Conservation (phyloP, 257 asterid genomes). For the Vinca minor region DNA sequence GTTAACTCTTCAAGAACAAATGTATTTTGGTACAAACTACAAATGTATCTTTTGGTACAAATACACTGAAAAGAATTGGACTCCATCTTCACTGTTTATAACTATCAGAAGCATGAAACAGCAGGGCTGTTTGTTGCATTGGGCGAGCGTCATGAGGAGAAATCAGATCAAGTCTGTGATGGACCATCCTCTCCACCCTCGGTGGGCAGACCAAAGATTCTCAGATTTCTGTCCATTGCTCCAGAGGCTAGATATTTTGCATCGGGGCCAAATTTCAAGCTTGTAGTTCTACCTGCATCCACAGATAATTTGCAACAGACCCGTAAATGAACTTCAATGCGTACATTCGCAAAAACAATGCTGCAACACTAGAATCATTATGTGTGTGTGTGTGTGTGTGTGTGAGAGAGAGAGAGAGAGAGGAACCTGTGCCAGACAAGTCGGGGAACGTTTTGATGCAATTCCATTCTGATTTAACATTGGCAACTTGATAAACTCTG, state of each 20-base stretch:
- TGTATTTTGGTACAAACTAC: too few species aligned
- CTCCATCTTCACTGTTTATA: not conserved
- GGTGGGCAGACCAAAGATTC: constrained; percentile 79
- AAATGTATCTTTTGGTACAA: too few species aligned
- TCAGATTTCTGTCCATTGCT: constrained; percentile 85
- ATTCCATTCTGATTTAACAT: constrained; percentile 86
- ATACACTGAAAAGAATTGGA: not conserved
- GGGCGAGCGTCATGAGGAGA: too few species aligned
- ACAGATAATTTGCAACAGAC: not conserved
- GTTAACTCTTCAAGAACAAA: too few species aligned
- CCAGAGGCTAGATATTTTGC: constrained; percentile 90
- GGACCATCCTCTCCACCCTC: constrained; percentile 48
- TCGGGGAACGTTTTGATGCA: constrained; percentile 84
- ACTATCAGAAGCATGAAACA: not conserved
- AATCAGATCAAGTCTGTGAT: constrained; percentile 27
- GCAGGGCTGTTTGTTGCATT: not conserved
- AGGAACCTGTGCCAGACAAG: constrained; percentile 91
- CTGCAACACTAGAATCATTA: too few species aligned
- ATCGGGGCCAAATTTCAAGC: constrained; percentile 80
- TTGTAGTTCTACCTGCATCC: constrained; percentile 63
- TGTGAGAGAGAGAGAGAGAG: too few species aligned
- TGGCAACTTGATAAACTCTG: constrained; percentile 87
- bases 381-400: too few species aligned
- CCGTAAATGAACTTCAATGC: too few species aligned
- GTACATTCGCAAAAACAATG: not conserved